A percentile compares a stretch with the other conserved stretches of the same genome.
These are phyloP conservation scores for Rhizoctonia solani DNA, from an alignment of 1,284 basidiomycete species.

Conservation along the genomic window DNA sequence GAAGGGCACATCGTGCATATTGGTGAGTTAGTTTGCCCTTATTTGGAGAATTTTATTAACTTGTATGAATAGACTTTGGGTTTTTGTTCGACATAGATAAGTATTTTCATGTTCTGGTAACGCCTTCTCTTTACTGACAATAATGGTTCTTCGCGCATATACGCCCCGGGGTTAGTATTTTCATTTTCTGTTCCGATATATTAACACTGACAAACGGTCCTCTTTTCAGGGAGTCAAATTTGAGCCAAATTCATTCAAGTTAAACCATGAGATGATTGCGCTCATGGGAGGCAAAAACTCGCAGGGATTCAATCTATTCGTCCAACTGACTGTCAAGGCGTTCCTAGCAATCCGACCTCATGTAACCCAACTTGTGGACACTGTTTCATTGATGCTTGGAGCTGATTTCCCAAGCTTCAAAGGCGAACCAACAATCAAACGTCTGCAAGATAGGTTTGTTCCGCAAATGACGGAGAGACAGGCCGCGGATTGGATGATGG, in stretches of 20 bases:
- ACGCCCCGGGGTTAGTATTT: constrained; percentile 67
- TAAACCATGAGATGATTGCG: constrained; percentile 96
- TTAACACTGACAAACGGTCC: neutral
- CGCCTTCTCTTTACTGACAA: neutral
- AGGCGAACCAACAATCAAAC: constrained; percentile 86
- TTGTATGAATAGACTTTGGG: constrained; percentile 78
- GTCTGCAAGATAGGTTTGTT: constrained; percentile 86
- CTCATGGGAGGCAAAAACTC: constrained; percentile 95
- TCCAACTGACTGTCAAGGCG: constrained; percentile 91
- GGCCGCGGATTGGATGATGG: constrained; percentile 91
- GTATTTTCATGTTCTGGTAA: constrained; percentile 47
- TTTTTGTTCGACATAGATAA: constrained; percentile 98
- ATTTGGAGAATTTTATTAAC: constrained; percentile 62
- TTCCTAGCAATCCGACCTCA: constrained; percentile 94
- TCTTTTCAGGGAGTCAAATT: constrained; percentile 86
- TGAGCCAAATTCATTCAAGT: constrained; percentile 96
- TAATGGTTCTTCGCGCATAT: constrained; percentile 37
- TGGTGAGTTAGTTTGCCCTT: neutral
- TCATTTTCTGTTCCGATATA: constrained; percentile 2
- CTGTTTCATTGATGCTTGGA: constrained; percentile 92
- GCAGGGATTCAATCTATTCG: constrained; percentile 92
- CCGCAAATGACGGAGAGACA: constrained; percentile 83
- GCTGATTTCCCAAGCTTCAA: constrained; percentile 97
- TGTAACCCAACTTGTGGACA: constrained; percentile 85
- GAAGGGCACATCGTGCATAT: constrained; percentile 84